A percentile compares a stretch with the other conserved stretches of the same genome.
Conservation (phyloP, 2,329 filamentous ascomycete genomes). For the Aureobasidium pullulans region DNA sequence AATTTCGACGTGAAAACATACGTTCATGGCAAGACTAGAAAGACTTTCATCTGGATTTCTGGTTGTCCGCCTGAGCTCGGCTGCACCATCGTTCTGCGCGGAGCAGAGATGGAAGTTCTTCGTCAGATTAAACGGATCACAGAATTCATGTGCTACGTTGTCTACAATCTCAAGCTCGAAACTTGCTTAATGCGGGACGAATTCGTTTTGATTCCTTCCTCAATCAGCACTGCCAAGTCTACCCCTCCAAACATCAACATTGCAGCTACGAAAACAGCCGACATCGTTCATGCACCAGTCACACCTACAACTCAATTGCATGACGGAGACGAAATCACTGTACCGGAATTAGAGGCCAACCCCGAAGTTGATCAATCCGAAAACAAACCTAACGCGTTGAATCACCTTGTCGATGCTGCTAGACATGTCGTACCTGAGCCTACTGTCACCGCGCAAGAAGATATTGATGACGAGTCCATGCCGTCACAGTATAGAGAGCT, state of each 20-base stretch:
- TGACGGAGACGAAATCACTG: not conserved
- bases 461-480: constrained; percentile 38
- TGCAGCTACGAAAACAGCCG: not conserved
- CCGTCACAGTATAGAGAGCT: constrained; percentile 92
- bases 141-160: constrained; percentile 98
- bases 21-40: constrained; percentile 74
- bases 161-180: constrained; percentile 94
- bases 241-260: not conserved
- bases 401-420: constrained; percentile 11
- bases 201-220: constrained; percentile 70
- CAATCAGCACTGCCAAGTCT: not conserved
- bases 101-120: constrained; percentile 64
- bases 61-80: constrained; percentile 84
- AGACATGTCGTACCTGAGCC: constrained; percentile 11
- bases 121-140: constrained; percentile 83
- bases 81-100: constrained; percentile 87
- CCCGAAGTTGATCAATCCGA: not conserved
- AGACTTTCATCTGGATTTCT: constrained; percentile 92
- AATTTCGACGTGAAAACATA: constrained; percentile 96
- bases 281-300: not conserved
- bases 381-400: not conserved
- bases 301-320: not conserved
- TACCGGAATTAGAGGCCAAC: not conserved
- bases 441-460: not conserved
- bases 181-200: constrained; percentile 91